Base-by-base conservation (phyloP, 345 rosid genomes). In the Garcia nutans region DNA sequence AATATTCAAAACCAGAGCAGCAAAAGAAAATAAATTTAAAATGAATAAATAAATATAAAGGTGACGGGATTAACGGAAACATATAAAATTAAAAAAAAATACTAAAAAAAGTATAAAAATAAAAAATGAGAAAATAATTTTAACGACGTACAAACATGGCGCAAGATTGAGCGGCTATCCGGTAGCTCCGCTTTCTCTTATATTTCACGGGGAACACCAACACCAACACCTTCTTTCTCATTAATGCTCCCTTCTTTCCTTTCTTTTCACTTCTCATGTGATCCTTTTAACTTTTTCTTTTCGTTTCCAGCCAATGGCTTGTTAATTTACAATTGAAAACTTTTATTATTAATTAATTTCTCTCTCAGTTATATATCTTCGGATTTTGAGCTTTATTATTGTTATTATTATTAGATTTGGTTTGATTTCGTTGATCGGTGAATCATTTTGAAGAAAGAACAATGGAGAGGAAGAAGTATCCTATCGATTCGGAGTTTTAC, bases 401-500 rank as follows among this genome's bases (percentile, higher is more conserved):
- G 5, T 37, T 33, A 33, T 28, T 28, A 28, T 28, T 28, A 28
- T 28, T 28, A 28, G 31, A 63, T 63, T 63, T 63, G 45, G 45
- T 63, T n/a, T 47, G 45, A 15, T 24, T 59, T 31, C 45, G 76
- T 37, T n/a, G 78, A 67, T 20, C n/a, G 10, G 58, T 22, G 33
- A 7, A 54, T 54, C 20, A 13, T 16, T 41, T n/a, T 50, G 70
- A 17, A 12, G 10, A 56, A n/a, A 37, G 41, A 37, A 37, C 3
- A 67, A 89, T 85, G 91, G 97, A 95, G 87, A 93, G 87, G 97
- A 93, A 87, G 81, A 93, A 95, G 89, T 90, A 88, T 76, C 98
- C 98, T 47, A 91, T 95, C 41, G 97, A 97, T 23, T 85, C 93
- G 8, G 91, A 95, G 80, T 74, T 86, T 71, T 95, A 95, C 78